These are phyloP conservation scores for Leishmania lainsoni DNA, from an alignment of 208 protist species.

Conservation along the genomic window DNA sequence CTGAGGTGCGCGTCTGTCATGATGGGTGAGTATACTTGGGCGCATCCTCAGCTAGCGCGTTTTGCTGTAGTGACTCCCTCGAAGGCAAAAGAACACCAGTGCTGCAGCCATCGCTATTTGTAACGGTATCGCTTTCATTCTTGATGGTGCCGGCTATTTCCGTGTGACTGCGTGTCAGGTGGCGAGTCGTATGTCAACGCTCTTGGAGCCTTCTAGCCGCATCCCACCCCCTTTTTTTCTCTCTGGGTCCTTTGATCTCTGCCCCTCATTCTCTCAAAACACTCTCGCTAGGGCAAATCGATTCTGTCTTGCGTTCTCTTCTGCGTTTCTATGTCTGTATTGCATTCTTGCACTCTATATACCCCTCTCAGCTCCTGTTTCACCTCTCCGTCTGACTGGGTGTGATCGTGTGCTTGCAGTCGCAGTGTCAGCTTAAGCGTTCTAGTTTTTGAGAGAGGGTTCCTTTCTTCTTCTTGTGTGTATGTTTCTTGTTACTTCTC, in stretches of 20 bases:
- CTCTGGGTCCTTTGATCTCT: background rate
- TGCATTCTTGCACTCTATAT: background rate
- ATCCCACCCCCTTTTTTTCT: background rate
- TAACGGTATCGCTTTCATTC: background rate
- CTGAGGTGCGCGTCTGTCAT: background rate
- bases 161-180: background rate
- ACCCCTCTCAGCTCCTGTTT: background rate
- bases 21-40: no score
- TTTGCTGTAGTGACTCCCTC: background rate
- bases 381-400: background rate
- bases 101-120: constrained; percentile 3
- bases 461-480: background rate
- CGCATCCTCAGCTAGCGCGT: background rate
- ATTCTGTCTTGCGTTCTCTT: background rate
- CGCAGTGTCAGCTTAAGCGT: no score
- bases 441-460: background rate
- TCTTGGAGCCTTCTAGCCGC: background rate
- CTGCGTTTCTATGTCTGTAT: no score
- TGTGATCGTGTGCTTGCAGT: no score
- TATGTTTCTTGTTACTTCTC: background rate
- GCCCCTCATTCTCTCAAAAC: background rate
- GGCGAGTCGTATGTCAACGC: background rate
- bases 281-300: background rate
- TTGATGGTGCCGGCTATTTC: background rate
- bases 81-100: background rate